Evolutionary conservation across 73 alveolate genomes (phyloP), one percentile per base, ranked within the genome.

Genomic region (Paramecium sexaurelia): DNA sequence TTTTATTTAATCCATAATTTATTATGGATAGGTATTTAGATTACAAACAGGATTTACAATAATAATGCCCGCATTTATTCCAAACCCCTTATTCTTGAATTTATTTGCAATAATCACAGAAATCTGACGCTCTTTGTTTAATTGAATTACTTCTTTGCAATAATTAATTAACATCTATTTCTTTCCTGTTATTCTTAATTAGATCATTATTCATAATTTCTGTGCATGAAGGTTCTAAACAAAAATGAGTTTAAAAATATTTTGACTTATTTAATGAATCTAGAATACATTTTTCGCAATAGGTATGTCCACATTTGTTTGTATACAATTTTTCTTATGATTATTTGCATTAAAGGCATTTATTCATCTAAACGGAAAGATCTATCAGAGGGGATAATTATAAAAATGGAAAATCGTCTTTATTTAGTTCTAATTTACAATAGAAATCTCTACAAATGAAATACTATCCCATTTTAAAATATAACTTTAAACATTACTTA

Each of bases 401-500:
- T 9, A 73, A 24, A 36, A 73, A 73, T 73, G 87, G 87, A 9
- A 73, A 73, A 36, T 73, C 87, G 11, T 73, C 87, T 36, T 39
- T 73, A 73, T 66, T 22, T 2, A 73, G 56, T 73, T 73, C 66
- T 36, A 20, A 11, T 73, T 39, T 39, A 17, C 87, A 73, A 73
- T 27, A 73, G 56, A 73, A 73, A 39, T 73, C 87, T 73, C 87
- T 33, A 73, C 87, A 73, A 36, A 36, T 73, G 7, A 73, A 73
- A 19, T 33, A 39, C 20, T 11, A 36, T 73, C 87, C 87, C 6
- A 73, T n/a, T 39, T 73, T 73, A 11, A 73, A 73, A 39, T 73
- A 73, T 13, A 73, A 36, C 27, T 73, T 73, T 37, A 73, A 73
- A 39, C 87, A 73, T 73, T 73, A 17, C 17, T 39, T 39, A 39